Percentiles rank a stretch among this genome's conserved stretches.
Evolutionary conservation across 2,329 filamentous ascomycete species (phyloP).

Genomic region (Pseudocercospora musae): DNA sequence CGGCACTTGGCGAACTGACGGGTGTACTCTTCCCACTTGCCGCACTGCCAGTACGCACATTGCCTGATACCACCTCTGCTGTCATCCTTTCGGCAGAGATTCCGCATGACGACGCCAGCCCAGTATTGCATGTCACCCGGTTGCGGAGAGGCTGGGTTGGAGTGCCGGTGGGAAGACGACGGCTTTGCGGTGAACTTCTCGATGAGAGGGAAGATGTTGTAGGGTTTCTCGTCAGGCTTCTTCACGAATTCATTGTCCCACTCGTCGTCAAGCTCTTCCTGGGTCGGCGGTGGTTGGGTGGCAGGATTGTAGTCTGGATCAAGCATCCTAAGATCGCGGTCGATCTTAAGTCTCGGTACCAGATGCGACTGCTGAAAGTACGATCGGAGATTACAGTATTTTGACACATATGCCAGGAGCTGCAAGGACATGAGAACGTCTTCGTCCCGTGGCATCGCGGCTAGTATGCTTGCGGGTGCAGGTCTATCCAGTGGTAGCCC

Average conservation of each 20-base stretch:
- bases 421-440: constrained; percentile 98
- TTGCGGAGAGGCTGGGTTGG: constrained; percentile 50
- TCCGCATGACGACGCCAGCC: constrained; percentile 98
- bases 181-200: constrained; percentile 92
- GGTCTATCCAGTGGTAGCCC: constrained; percentile 28
- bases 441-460: constrained; percentile 92
- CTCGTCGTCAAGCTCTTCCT: constrained; percentile 64
- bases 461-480: constrained; percentile 63
- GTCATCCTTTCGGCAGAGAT: constrained; percentile 96
- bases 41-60: constrained; percentile 96
- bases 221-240: constrained; percentile 32
- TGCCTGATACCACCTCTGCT: constrained; percentile 90
- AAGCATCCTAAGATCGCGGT: constrained; percentile 74
- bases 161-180: constrained; percentile 58
- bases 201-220: constrained; percentile 93
- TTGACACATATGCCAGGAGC: constrained; percentile 93
- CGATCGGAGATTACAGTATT: constrained; percentile 92
- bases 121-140: constrained; percentile 86
- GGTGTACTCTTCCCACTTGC: constrained; percentile 96
- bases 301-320: constrained; percentile 62
- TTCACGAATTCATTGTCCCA: constrained; percentile 81
- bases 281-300: constrained; percentile 36
- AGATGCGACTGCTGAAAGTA: constrained; percentile 96
- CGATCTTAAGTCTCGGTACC: constrained; percentile 87
- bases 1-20: constrained; percentile 98